Base-by-base conservation (phyloP, 805 yeast species). In the Nadsonia fulvescens region DNA sequence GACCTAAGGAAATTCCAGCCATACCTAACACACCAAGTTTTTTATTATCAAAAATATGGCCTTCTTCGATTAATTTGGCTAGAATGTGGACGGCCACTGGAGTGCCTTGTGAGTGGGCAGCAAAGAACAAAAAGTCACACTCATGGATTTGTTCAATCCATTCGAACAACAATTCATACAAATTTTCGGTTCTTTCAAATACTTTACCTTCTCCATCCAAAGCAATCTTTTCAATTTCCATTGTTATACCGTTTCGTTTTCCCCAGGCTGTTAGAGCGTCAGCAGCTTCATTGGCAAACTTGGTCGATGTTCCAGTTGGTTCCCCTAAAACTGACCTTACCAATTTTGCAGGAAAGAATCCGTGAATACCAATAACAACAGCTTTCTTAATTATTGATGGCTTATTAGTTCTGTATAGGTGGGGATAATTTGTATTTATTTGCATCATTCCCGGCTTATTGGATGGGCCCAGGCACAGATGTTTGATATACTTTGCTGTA, bases 1-100 rank as follows among this genome's bases (percentile, higher is more conserved):
- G 98, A 0, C 98, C 98, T 44, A 79, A 69, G 39, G 82, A 79
- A 13, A 83, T 68, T 1, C 96, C 96, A 0, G 96, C 96, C 98
- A 86, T 86, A 3, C 86, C 86, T 25, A 86, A 51, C 11, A 86
- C 54, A 0, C 89, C 79, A 8, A 83, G 60, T 33, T 65, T 61
- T 27, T 48, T 52, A 15, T 39, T 39, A 20, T 50, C 47, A 11
- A 32, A 27, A 1, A 56, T 41, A 15, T 51, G 50, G 1, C 65
- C 89, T 18, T 64, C 59, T 35, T 67, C 74, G 8, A 86, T 62
- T 21, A 86, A 56, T 37, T 63, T 61, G 0, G 93, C 74, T n/a
- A 82, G 51, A 15, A 86, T 47, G 16, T 79, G 70, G 1, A 81
- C 69, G 1, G 93, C 66, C 0, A 89, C 96, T 0, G 93, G 95